phyloP scores from a whole-genome alignment of 805 yeast species.

The Zygosaccharomyces rouxii region DNA sequence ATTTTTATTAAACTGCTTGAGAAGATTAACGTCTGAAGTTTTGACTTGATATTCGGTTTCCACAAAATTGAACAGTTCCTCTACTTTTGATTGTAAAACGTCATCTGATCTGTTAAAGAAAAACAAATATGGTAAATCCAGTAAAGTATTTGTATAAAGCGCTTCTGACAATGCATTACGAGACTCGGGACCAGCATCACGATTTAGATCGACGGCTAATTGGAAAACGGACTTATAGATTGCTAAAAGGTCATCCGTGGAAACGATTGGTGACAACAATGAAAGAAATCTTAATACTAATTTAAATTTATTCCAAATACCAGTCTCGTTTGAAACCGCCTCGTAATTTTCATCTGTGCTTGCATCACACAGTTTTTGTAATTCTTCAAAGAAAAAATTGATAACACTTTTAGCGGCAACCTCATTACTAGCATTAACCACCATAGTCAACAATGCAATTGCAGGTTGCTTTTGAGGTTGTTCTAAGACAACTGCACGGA shows the following conservation, averaged over 20 bases:
- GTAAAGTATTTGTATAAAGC: conserved; percentile 54
- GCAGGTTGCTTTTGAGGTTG: conserved; percentile 87
- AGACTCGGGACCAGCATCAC: conserved; percentile 22
- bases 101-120: conserved; percentile 39
- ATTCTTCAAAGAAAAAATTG: conserved; percentile 61
- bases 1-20: conserved; percentile 26
- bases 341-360: conserved; percentile 26
- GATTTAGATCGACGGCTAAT: conserved; percentile 54
- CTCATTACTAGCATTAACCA: conserved; percentile 59
- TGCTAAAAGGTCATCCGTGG: conserved; percentile 44
- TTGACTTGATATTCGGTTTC: conserved; percentile 25
- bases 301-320: conserved; percentile 68
- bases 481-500: conserved; percentile 68
- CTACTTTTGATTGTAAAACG: conserved; percentile 34
- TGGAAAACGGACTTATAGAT: conserved; percentile 52
- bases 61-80: conserved; percentile 46
- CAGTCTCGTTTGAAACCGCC: conserved; percentile 40
- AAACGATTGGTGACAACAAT: conserved; percentile 57
- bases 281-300: conserved; percentile 66
- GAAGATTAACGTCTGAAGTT: conserved; percentile 19
- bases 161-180: conserved; percentile 66
- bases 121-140: conserved; percentile 62
- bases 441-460: conserved; percentile 61
- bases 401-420: conserved; percentile 65
- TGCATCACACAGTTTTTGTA: conserved; percentile 50